Percentiles rank a stretch among this genome's conserved stretches.
Conservation (phyloP, 352 stramenopile genomes). For the Phytopythium oedochilum region DNA sequence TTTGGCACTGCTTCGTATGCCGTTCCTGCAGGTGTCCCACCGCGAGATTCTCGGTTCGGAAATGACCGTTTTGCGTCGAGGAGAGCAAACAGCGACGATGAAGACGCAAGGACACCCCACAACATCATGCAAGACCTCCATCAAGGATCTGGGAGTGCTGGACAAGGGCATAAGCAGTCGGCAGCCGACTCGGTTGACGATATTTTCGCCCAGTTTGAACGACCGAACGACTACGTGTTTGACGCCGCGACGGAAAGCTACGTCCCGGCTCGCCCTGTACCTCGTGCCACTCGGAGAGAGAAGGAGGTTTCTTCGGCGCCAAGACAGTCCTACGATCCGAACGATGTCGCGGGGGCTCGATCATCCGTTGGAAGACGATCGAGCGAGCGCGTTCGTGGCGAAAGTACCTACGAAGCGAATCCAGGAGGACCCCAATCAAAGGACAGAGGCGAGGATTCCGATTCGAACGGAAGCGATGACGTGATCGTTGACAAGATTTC, state of each 20-base stretch:
- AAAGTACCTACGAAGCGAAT: neutral
- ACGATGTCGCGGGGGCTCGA: neutral
- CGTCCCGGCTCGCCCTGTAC: slow-evolving; percentile 22
- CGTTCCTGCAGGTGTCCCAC: slow-evolving; percentile 24
- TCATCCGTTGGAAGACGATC: slow-evolving; percentile 1
- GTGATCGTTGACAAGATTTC: slow-evolving; percentile 83
- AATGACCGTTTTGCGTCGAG: neutral
- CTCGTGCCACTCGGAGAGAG: neutral
- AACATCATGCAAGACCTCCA: slow-evolving; percentile 72
- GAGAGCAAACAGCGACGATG: neutral
- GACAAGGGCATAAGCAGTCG: neutral
- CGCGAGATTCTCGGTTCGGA: slow-evolving; percentile 1
- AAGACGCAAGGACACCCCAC: neutral
- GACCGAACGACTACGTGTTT: slow-evolving; percentile 74
- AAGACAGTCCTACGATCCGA: neutral
- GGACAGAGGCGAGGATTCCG: neutral
- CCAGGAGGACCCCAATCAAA: neutral
- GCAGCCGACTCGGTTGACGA: slow-evolving; percentile 50
- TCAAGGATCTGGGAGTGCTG: neutral
- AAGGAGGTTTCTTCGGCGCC: neutral
- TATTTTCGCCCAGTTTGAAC: slow-evolving; percentile 74
- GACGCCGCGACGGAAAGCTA: slow-evolving; percentile 54
- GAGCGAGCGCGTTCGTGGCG: neutral
- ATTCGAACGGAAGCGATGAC: slow-evolving; percentile 40
- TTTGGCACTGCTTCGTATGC: slow-evolving; percentile 34